Percentiles rank a stretch among this genome's conserved stretches.
phyloP scores from a whole-genome alignment of 805 yeast genomes.

The Candida germanica region DNA sequence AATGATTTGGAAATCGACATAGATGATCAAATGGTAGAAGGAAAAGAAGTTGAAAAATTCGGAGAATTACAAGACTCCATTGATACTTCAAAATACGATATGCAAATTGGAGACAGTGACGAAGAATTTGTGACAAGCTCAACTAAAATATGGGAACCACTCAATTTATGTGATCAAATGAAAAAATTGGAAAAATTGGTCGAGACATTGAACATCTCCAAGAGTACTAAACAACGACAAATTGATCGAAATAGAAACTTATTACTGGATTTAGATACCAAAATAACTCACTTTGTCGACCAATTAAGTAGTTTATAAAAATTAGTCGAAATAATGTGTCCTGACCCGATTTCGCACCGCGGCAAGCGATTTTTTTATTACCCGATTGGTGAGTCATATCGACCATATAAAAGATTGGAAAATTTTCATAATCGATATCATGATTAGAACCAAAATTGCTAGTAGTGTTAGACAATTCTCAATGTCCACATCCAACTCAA shows the following conservation, averaged over 20 bases:
- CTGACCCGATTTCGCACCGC: constrained; percentile 20
- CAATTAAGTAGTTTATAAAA: background rate
- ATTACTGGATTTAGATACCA: background rate
- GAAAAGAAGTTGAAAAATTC: background rate
- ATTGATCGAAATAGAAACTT: background rate
- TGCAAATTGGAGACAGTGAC: constrained; percentile 12
- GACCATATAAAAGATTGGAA: constrained; percentile 1
- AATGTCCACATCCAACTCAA: constrained; percentile 8
- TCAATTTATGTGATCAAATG: constrained; percentile 5
- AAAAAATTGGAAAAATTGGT: constrained; percentile 7
- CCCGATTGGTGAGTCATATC: constrained; percentile 20
- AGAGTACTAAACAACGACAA: background rate
- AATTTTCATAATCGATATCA: constrained; percentile 1
- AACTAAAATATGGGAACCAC: constrained; percentile 9
- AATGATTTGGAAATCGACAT: constrained; percentile 6
- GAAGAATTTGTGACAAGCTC: constrained; percentile 1
- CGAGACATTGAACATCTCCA: background rate
- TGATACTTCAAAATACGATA: constrained; percentile 12
- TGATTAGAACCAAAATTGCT: constrained; percentile 9
- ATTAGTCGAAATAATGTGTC: too few relatives aligned
- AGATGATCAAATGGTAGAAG: constrained; percentile 7
- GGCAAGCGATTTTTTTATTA: constrained; percentile 13
- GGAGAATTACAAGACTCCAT: background rate
- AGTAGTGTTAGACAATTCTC: constrained; percentile 6
- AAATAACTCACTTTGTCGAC: background rate